Evolutionary conservation across 371 early-diverging fungal species (phyloP).

Genomic region (Apophysomyces trapeziformis): DNA sequence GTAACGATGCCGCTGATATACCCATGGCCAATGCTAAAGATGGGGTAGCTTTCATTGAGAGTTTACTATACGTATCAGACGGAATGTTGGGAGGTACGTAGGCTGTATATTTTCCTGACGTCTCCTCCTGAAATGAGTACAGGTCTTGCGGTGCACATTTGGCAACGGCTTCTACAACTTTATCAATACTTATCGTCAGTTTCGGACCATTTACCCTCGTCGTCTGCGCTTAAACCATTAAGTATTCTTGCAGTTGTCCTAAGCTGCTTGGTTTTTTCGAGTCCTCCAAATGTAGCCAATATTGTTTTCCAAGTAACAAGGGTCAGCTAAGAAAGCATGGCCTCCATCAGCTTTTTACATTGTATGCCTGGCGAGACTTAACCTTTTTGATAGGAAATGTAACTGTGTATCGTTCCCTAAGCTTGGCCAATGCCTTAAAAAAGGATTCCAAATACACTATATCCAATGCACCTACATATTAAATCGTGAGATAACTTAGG

Average conservation of each 20-base stretch:
- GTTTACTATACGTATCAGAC: slow-evolving; percentile 5
- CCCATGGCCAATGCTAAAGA: slow-evolving; percentile 42
- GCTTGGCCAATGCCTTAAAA: slow-evolving; percentile 66
- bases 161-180: slow-evolving; percentile 31
- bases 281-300: slow-evolving; percentile 63
- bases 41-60: slow-evolving; percentile 22
- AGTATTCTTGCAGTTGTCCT: slow-evolving; percentile 52
- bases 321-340: slow-evolving; percentile 54
- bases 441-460: slow-evolving; percentile 62
- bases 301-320: slow-evolving; percentile 73
- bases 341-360: neutral
- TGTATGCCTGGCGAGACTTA: neutral
- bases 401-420: slow-evolving; percentile 74
- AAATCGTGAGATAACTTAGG: neutral
- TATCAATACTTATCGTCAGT: neutral
- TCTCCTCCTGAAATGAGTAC: slow-evolving; percentile 58
- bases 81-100: slow-evolving; percentile 47
- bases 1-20: slow-evolving; percentile 28
- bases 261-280: slow-evolving; percentile 46
- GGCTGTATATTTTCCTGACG: slow-evolving; percentile 59
- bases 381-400: slow-evolving; percentile 85
- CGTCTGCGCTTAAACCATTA: slow-evolving; percentile 45
- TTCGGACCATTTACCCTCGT: neutral
- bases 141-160: slow-evolving; percentile 75
- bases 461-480: slow-evolving; percentile 43